These are phyloP conservation scores for Fusarium longipes DNA, from an alignment of 2,329 filamentous ascomycete genomes.

Conservation along the genomic window DNA sequence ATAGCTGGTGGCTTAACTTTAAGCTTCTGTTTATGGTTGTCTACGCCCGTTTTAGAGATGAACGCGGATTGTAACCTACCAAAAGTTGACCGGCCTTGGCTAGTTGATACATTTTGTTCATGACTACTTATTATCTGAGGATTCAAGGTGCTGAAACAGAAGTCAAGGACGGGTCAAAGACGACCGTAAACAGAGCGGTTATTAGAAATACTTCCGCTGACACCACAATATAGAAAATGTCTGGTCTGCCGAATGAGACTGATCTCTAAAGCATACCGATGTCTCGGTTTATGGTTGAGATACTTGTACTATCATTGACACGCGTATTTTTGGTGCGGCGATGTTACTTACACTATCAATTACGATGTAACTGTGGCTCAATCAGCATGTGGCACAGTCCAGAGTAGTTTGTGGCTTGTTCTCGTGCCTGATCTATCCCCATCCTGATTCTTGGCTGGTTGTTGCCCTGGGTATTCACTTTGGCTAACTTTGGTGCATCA, in stretches of 20 bases:
- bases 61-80: background rate
- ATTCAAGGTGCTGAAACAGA: background rate
- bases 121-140: too few relatives aligned
- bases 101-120: background rate
- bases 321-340: too few relatives aligned
- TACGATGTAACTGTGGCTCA: rapidly evolving
- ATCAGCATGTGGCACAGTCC: background rate
- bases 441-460: background rate
- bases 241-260: too few relatives aligned
- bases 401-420: background rate
- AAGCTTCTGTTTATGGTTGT: conserved; percentile 25
- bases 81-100: background rate
- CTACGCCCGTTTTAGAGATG: background rate
- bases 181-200: rapidly evolving
- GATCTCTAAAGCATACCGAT: too few relatives aligned
- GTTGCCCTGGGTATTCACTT: background rate
- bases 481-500: background rate
- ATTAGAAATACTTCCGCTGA: too few relatives aligned
- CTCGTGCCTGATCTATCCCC: background rate
- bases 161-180: background rate
- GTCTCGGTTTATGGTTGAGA: background rate
- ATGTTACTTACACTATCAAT: background rate
- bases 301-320: background rate
- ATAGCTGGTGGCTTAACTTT: background rate
- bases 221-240: too few relatives aligned